A percentile compares a stretch with the other conserved stretches of the same genome.
Conservation (phyloP, 805 yeast species). For the Candida tibetensis region DNA sequence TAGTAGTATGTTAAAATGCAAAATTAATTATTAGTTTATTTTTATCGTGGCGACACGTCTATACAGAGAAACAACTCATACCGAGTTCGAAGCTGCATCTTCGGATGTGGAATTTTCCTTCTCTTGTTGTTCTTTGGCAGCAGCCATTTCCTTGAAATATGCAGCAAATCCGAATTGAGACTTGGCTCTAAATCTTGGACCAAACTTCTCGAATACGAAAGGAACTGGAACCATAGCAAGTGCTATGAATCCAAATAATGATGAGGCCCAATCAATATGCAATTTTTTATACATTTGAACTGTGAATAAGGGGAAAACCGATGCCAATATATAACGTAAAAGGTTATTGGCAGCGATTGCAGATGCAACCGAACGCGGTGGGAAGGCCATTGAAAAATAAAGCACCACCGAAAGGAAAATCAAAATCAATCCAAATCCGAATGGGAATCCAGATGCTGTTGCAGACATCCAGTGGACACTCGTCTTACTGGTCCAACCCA, state of each 20-base stretch:
- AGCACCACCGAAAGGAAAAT: conserved; percentile 68
- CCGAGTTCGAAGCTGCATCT: too few species aligned
- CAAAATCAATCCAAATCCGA: conserved; percentile 71
- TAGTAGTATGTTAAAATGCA: too few species aligned
- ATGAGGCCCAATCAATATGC: conserved; percentile 77
- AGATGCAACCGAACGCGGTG: conserved; percentile 77
- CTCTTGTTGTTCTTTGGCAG: conserved; percentile 16
- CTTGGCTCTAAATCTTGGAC: conserved; percentile 51
- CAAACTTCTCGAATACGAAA: conserved; percentile 61
- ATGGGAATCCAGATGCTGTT: conserved; percentile 70
- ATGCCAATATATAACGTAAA: conserved; percentile 69
- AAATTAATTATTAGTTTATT: too few species aligned
- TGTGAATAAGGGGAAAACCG: conserved; percentile 82
- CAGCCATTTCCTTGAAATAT: conserved; percentile 19
- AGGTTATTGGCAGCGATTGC: conserved; percentile 87
- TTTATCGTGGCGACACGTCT: too few species aligned
- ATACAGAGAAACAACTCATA: too few species aligned
- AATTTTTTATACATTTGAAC: conserved; percentile 76
- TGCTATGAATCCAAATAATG: conserved; percentile 62
- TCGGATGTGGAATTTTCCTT: too few species aligned
- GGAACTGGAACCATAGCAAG: conserved; percentile 74
- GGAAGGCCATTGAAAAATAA: conserved; percentile 69
- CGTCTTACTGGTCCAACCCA: conserved; percentile 69
- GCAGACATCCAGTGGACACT: conserved; percentile 77
- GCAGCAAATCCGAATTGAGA: conserved; percentile 65